Conservation (phyloP, 1,139 yeast species). For the Candida glucosophila region DNA sequence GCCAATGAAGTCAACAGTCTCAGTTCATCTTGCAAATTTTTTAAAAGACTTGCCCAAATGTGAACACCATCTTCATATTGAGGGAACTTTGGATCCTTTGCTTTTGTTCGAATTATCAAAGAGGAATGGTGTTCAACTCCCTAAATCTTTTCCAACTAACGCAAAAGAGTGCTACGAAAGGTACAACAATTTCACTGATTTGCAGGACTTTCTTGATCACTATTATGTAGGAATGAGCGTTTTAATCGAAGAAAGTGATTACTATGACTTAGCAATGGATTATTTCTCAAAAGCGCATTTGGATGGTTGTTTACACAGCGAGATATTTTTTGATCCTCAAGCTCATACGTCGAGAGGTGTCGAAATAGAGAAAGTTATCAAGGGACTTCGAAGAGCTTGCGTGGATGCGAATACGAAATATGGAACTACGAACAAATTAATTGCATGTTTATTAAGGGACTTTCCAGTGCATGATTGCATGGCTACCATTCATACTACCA, state of each 20-base stretch:
- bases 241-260: slow-evolving; percentile 56
- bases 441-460: slow-evolving; percentile 76
- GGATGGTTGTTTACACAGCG: slow-evolving; percentile 61
- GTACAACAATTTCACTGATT: slow-evolving; percentile 51
- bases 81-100: slow-evolving; percentile 72
- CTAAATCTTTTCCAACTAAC: slow-evolving; percentile 49
- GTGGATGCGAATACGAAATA: slow-evolving; percentile 45
- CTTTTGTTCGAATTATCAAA: slow-evolving; percentile 57
- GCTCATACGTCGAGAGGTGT: slow-evolving; percentile 68
- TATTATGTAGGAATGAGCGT: slow-evolving; percentile 77
- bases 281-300: slow-evolving; percentile 52
- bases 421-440: slow-evolving; percentile 59
- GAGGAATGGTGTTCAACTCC: slow-evolving; percentile 47
- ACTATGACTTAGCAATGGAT: slow-evolving; percentile 64
- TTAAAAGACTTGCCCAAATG: slow-evolving; percentile 67
- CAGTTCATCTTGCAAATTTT: no score
- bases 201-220: slow-evolving; percentile 70
- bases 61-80: slow-evolving; percentile 76
- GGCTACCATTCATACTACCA: slow-evolving; percentile 45
- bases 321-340: slow-evolving; percentile 78
- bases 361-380: slow-evolving; percentile 47
- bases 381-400: slow-evolving; percentile 60
- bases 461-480: slow-evolving; percentile 52
- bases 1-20: no score
- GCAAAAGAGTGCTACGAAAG: slow-evolving; percentile 47